These are phyloP conservation scores for Tetrapisispora taiwanensis DNA, from an alignment of 805 yeast genomes.

Conservation along the genomic window DNA sequence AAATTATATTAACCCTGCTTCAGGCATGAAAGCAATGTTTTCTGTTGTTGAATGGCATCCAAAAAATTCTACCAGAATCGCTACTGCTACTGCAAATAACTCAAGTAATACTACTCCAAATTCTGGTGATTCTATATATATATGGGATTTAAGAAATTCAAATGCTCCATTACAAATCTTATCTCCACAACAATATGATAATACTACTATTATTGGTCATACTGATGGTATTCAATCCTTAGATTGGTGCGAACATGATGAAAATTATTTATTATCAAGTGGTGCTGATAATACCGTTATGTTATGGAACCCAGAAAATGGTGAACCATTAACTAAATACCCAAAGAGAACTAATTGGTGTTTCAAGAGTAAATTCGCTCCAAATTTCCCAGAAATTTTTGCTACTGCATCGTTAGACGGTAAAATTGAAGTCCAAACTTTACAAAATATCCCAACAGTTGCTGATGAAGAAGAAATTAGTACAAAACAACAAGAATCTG, in stretches of 20 bases:
- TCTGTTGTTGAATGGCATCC: constrained; percentile 95
- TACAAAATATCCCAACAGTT: constrained; percentile 51
- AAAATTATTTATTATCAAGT: constrained; percentile 68
- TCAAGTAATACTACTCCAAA: constrained; percentile 58
- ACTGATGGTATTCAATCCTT: constrained; percentile 78
- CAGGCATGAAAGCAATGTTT: constrained; percentile 51
- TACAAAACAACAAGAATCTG: constrained; percentile 32
- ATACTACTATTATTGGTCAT: constrained; percentile 44
- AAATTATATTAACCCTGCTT: constrained; percentile 48
- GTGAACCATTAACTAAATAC: constrained; percentile 68
- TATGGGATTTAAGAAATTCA: constrained; percentile 93
- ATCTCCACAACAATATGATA: constrained; percentile 8
- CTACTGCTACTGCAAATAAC: constrained; percentile 69
- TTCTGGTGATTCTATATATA: constrained; percentile 35
- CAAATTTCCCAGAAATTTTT: constrained; percentile 77
- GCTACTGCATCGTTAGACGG: constrained; percentile 86
- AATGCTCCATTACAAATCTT: constrained; percentile 76
- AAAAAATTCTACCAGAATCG: constrained; percentile 67
- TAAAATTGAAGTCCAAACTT: constrained; percentile 65
- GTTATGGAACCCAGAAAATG: constrained; percentile 82
- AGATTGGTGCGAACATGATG: constrained; percentile 89
- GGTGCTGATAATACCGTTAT: constrained; percentile 84
- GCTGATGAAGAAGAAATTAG: constrained; percentile 22
- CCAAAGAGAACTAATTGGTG: constrained; percentile 93
- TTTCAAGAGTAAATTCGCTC: constrained; percentile 81